Percentiles rank a stretch among this genome's conserved stretches.
Evolutionary conservation across 2,329 filamentous ascomycete genomes (phyloP).

Genomic region (Hysterium pulicare): DNA sequence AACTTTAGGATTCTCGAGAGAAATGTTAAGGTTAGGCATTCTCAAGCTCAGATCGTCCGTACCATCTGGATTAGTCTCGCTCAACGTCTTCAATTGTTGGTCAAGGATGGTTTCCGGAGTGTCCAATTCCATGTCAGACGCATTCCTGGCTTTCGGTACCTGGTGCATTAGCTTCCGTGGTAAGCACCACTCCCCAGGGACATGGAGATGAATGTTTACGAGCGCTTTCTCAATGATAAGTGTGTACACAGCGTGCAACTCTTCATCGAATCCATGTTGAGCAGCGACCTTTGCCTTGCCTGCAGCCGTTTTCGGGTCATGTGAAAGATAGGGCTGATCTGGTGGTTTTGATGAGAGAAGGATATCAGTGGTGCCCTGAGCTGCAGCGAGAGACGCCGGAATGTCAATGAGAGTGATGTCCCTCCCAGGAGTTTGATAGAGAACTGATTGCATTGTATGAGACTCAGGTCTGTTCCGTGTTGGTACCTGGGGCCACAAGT

Average conservation of each 20-base stretch:
- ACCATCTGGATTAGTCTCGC: not conserved
- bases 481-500: too few relatives aligned
- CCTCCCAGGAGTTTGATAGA: constrained; percentile 52
- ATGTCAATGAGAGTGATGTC: constrained; percentile 64
- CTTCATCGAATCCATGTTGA: constrained; percentile 23
- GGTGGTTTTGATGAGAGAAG: constrained; percentile 47
- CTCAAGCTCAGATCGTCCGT: not conserved
- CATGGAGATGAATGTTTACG: constrained; percentile 29
- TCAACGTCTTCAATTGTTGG: constrained; percentile 13
- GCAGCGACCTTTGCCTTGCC: constrained; percentile 42
- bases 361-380: constrained; percentile 53
- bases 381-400: constrained; percentile 65
- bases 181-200: constrained; percentile 23
- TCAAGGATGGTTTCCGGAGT: constrained; percentile 28
- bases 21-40: not conserved
- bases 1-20: not conserved
- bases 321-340: constrained; percentile 48
- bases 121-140: constrained; percentile 15
- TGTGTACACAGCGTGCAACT: constrained; percentile 38
- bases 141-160: constrained; percentile 11
- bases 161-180: constrained; percentile 22
- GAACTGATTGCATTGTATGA: constrained; percentile 36
- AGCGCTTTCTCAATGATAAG: constrained; percentile 37
- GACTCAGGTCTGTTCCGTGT: too few relatives aligned
- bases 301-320: constrained; percentile 53